phyloP scores from a whole-genome alignment of 2,329 filamentous ascomycete genomes.

The Aureobasidium sp. region DNA sequence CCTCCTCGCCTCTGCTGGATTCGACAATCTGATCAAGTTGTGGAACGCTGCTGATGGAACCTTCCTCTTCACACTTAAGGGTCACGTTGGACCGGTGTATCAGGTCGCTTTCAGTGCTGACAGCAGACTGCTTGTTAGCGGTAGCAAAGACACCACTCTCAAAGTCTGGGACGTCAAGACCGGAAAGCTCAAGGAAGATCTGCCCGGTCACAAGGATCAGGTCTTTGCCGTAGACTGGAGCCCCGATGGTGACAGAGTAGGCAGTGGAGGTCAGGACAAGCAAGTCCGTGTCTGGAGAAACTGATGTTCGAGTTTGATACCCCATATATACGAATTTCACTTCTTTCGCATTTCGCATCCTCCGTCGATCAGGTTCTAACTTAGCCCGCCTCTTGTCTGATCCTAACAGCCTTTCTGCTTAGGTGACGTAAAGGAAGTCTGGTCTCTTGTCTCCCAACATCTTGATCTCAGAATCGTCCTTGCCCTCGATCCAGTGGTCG shows the following conservation, averaged over 20 bases:
- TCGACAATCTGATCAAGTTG: constrained; percentile 91
- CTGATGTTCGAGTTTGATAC: constrained; percentile 25
- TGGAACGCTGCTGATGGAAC: constrained; percentile 70
- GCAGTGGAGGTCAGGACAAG: constrained; percentile 90
- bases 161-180: constrained; percentile 91
- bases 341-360: neutral
- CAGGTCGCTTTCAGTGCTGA: constrained; percentile 90
- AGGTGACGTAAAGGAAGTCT: constrained; percentile 23
- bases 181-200: constrained; percentile 70
- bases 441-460: constrained; percentile 57
- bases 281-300: constrained; percentile 57
- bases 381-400: neutral
- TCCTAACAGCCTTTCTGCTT: neutral
- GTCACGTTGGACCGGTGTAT: constrained; percentile 86
- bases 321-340: constrained; percentile 1
- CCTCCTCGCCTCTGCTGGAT: constrained; percentile 78
- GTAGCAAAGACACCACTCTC: constrained; percentile 83
- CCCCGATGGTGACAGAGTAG: constrained; percentile 78
- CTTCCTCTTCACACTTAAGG: constrained; percentile 80
- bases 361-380: too few relatives aligned
- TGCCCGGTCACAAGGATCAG: constrained; percentile 86
- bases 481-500: constrained; percentile 56
- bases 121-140: constrained; percentile 77
- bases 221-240: constrained; percentile 96
- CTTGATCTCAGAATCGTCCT: constrained; percentile 53